Base-by-base conservation (phyloP, 257 asterid genomes). In the Prunella vulgaris region DNA sequence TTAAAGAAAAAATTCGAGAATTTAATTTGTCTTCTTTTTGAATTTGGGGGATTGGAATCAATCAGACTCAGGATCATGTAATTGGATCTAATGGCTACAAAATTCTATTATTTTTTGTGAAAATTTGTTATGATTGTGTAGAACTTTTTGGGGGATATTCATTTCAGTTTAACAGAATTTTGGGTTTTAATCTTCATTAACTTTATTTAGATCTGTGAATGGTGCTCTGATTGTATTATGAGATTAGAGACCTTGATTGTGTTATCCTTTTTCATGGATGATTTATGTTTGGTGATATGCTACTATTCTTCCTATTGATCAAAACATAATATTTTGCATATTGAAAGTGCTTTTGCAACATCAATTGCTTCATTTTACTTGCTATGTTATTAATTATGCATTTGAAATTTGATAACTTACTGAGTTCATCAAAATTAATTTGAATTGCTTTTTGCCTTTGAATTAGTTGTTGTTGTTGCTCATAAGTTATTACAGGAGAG, bases 401-500 rank as follows among this genome's bases (percentile, higher is more conserved):
- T n/a, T n/a, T n/a, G n/a, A n/a, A n/a, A n/a, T n/a, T n/a, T n/a
- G n/a, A n/a, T n/a, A n/a, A n/a, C n/a, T n/a, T n/a, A n/a, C n/a
- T n/a, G n/a, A n/a, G n/a, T n/a, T n/a, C n/a, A n/a, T n/a, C n/a
- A n/a, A n/a, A n/a, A n/a, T n/a, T n/a, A n/a, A n/a, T n/a, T n/a
- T n/a, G n/a, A n/a, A n/a, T 74, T 75, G 73, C 87, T 89, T 66
- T 87, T 93, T 80, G 93, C 99, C 74, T 94, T 94, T 72, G 99
- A 94, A 73, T 76, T 94, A 68, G 88, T 94, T 71, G 99, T 97
- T 27, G 88, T 90, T 78, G 97, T 94, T 74, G 99, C 99, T 35
- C 97, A 93, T 52, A 83, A 94, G 78, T 77, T 94, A 59, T 81
- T 91, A 67, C 93, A 79, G 78, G 99, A 89, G 80, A 94, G 87